Conservation (phyloP, 1,284 basidiomycete genomes). For the Ustilago hordei region DNA sequence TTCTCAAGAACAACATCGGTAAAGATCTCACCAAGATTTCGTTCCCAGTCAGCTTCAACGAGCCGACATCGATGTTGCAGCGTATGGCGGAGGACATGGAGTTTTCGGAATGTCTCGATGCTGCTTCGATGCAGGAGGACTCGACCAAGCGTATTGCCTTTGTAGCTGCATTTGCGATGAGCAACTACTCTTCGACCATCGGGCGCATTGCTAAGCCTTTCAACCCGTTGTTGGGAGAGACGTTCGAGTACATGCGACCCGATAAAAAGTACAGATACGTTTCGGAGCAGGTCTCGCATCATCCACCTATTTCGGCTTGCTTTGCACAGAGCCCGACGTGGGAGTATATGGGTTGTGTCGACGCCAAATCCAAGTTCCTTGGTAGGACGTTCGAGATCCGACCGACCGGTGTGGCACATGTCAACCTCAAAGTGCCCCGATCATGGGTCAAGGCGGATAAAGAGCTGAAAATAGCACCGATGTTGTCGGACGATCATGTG, state of each 20-base stretch:
- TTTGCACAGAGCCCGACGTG: constrained; percentile 84
- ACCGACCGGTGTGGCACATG: constrained; percentile 93
- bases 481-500: constrained; percentile 29
- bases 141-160: constrained; percentile 87
- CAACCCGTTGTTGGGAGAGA: constrained; percentile 77
- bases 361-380: constrained; percentile 67
- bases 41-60: constrained; percentile 95
- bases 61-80: constrained; percentile 82
- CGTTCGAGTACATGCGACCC: constrained; percentile 90
- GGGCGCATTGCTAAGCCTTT: constrained; percentile 69
- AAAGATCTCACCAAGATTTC: constrained; percentile 96
- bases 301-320: constrained; percentile 97
- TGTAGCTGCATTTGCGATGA: constrained; percentile 97
- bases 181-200: constrained; percentile 95
- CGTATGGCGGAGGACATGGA: constrained; percentile 73
- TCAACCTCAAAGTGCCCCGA: constrained; percentile 77
- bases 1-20: constrained; percentile 94
- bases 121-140: constrained; percentile 82
- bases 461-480: constrained; percentile 35
- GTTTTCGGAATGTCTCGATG: constrained; percentile 74
- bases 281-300: constrained; percentile 95
- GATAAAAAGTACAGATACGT: constrained; percentile 86
- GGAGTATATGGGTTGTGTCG: constrained; percentile 82
- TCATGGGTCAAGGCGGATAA: constrained; percentile 50
- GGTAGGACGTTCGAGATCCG: constrained; percentile 96